Percentiles rank a stretch among this genome's conserved stretches.
Conservation (phyloP, 805 yeast species). For the Lipomyces yamadae region DNA sequence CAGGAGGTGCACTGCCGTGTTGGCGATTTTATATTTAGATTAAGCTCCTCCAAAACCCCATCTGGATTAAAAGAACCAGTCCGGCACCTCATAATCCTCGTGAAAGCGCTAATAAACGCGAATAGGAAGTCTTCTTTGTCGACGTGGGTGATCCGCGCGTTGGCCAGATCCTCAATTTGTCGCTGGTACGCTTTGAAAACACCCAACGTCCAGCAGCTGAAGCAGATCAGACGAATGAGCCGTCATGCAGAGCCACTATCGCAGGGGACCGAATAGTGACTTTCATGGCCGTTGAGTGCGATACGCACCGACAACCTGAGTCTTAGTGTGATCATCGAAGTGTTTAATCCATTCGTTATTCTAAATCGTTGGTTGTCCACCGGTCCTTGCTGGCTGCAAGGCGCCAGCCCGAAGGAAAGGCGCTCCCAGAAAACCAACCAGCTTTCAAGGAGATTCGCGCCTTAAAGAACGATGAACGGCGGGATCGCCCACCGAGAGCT, state of each 20-base stretch:
- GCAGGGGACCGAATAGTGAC: constrained; percentile 8
- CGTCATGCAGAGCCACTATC: constrained; percentile 22
- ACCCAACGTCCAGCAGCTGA: constrained; percentile 22
- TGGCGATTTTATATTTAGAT: not conserved
- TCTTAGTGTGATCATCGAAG: constrained; percentile 15
- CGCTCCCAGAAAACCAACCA: constrained; percentile 12
- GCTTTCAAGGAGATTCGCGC: constrained; percentile 6
- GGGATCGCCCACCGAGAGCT: constrained; percentile 26
- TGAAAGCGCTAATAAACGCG: not conserved
- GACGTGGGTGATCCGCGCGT: not conserved
- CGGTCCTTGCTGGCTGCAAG: constrained; percentile 6
- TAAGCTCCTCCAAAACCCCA: not conserved
- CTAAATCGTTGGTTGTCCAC: constrained; percentile 13
- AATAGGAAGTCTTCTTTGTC: not conserved
- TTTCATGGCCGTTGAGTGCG: not conserved
- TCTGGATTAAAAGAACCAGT: not conserved
- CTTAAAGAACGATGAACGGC: constrained; percentile 16
- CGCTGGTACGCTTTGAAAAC: constrained; percentile 5
- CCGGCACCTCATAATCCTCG: constrained; percentile 3
- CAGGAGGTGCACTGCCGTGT: not conserved
- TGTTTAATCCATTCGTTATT: constrained; percentile 2
- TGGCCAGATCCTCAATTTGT: not conserved
- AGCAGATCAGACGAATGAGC: constrained; percentile 22
- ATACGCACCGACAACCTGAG: not conserved
- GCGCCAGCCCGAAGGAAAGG: constrained; percentile 14